Evolutionary conservation across 2,329 filamentous ascomycete genomes (phyloP).

Genomic region (Clarireedia sp.): DNA sequence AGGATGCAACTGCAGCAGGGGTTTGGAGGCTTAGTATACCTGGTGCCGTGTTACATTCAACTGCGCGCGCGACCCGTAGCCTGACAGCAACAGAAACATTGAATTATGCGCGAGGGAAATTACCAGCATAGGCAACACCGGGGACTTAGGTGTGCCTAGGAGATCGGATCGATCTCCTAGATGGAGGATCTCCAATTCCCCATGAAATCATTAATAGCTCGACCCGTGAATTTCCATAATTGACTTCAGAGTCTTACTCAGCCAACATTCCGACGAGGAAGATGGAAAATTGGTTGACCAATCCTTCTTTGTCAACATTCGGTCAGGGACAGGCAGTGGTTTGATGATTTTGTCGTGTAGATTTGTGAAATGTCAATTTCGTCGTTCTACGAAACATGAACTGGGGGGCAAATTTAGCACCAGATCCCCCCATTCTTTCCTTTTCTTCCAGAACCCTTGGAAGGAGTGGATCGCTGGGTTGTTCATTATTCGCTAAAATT

Average conservation of each 20-base stretch:
- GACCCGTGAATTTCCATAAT: too few relatives aligned
- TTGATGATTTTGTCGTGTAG: conserved; percentile 1
- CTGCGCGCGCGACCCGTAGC: neutral
- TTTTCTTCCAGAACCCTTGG: conserved; percentile 7
- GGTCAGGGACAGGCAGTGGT: neutral
- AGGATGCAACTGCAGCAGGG: conserved; percentile 7
- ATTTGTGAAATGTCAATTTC: neutral
- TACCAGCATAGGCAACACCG: neutral
- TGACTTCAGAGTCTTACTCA: neutral
- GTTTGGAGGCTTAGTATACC: conserved; percentile 3
- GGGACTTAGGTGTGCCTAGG: neutral
- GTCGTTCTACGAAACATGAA: neutral
- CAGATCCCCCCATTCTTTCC: neutral
- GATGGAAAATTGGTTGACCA: neutral
- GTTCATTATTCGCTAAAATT: neutral
- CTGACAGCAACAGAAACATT: neutral
- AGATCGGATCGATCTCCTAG: too few relatives aligned
- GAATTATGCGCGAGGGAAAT: conserved; percentile 1
- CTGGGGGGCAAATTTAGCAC: neutral
- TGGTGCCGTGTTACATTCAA: neutral
- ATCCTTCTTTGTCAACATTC: neutral
- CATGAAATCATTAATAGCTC: too few relatives aligned
- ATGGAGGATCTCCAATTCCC: too few relatives aligned
- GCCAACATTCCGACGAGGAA: neutral
- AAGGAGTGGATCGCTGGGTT: neutral